Evolutionary conservation across 352 stramenopile species (phyloP), one percentile per base, ranked within the genome.

Genomic region (Halophytophthora batemanensis): DNA sequence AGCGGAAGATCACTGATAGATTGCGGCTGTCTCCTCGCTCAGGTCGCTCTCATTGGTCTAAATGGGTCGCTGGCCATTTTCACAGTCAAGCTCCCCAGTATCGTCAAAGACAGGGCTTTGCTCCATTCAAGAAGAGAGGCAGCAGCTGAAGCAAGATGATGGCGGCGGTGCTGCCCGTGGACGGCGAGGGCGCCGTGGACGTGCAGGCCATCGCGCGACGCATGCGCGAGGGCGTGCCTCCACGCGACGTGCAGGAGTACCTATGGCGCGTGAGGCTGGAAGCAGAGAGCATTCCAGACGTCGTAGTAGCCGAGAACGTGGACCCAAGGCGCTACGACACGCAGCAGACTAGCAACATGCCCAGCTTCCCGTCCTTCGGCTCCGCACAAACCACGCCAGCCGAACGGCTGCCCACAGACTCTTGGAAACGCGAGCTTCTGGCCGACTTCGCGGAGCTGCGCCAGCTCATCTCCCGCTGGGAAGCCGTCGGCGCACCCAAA

Each of bases 241-340:
- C 83, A 0, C 65, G 72, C 19, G 72, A 92, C 49, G 83, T 88
- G 3, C 79, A 94, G 53, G 83, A 94, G 62, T 94, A 94, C 60
- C 61, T 94, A 6, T 94, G 83, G 83, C 74, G 83, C 21, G 83
- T 94, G 44, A 75, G 83, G 13, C 58, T 89, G 19, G 83, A 94
- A 62, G 83, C 81, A 14, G 77, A 90, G 45, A 70, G 62, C 23
- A 86, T 94, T 48, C 81, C 83, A 11, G 74, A 92, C 51, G 70
- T 94, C 41, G 81, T 90, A 25, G 82, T 91, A 42, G 75, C 83
- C 18, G 66, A 66, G 37, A 64, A 82, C 56, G 61, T 94, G n/a
- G 72, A 91, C 36, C 73, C 75, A 28, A 60, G 79, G 17, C 67
- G 76, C 35, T 90, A 83, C 37, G 77, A 92, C 54, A 50, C 43